A percentile compares a stretch with the other conserved stretches of the same genome.
These are phyloP conservation scores for Kodamaea suecica DNA, from an alignment of 1,139 yeast genomes.

Conservation along the genomic window DNA sequence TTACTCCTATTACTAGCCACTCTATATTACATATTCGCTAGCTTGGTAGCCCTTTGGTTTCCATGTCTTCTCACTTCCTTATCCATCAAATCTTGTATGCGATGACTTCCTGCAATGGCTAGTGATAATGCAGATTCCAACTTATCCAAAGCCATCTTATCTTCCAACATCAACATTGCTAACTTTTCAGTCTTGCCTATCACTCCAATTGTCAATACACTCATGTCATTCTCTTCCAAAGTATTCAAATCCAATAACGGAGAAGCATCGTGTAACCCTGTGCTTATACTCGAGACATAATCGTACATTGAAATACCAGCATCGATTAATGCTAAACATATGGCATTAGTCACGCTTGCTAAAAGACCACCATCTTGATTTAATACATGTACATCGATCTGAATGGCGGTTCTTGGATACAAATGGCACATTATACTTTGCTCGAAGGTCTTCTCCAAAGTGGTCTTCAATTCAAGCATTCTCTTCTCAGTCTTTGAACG, in stretches of 20 bases:
- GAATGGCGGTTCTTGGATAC: slow-evolving; percentile 80
- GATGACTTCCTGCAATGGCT: slow-evolving; percentile 86
- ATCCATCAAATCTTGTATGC: slow-evolving; percentile 83
- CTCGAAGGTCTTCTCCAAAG: slow-evolving; percentile 75
- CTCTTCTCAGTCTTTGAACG: slow-evolving; percentile 62
- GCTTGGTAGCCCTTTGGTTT: slow-evolving; percentile 2
- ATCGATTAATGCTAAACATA: slow-evolving; percentile 85
- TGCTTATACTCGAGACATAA: slow-evolving; percentile 75
- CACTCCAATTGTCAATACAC: slow-evolving; percentile 77
- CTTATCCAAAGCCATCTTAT: slow-evolving; percentile 79
- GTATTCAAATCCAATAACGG: slow-evolving; percentile 81
- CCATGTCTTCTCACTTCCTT: slow-evolving; percentile 58
- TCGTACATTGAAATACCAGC: slow-evolving; percentile 96
- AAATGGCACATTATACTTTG: slow-evolving; percentile 72
- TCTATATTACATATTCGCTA: not conserved
- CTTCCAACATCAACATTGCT: slow-evolving; percentile 73
- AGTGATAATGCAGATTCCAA: slow-evolving; percentile 76
- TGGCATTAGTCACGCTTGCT: slow-evolving; percentile 80
- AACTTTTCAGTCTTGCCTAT: slow-evolving; percentile 80
- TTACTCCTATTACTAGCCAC: not conserved
- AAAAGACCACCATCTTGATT: slow-evolving; percentile 90
- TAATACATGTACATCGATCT: slow-evolving; percentile 69
- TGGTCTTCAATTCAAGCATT: slow-evolving; percentile 70
- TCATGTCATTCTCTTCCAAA: slow-evolving; percentile 79
- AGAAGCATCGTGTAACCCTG: slow-evolving; percentile 73